Base-by-base conservation (phyloP, 768 basidiomycete genomes). In the Panellus pusillus region DNA sequence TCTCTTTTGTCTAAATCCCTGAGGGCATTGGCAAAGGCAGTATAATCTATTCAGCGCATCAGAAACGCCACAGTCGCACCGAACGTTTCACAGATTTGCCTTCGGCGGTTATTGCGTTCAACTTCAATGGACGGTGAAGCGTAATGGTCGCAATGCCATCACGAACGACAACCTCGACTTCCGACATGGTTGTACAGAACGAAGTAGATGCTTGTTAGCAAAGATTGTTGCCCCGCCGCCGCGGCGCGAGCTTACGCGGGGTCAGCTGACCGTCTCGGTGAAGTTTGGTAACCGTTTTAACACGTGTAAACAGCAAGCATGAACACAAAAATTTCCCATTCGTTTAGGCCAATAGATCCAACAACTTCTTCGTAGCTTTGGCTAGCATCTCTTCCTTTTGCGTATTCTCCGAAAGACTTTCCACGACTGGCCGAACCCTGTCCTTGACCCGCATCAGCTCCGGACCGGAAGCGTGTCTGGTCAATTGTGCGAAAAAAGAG, bases 101-200 rank as follows among this genome's bases (percentile, higher is more conserved):
- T 72, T 76, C 75, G 11, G 68, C 48, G 4, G 79, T 83, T 40
- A 89, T 67, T 0, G 87, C 82, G 59, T 89, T 89, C 42, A 86
- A 67, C 4, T 75, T 73, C 50, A 70, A 69, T 4, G 86, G 86
- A 13, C 82, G 76, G 50, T 85, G 81, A 44, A 89, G 70, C 3
- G 85, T 85, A 50, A 89, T 83, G 1, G 84, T 87, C 14, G 87
- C 87, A 57, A 89, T 86, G 27, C 78, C 74, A 47, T 52, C 36
- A 2, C 45, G 39, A 18, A 57, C 72, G 20, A 75, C 74, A 53
- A 86, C 68, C 18, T 79, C 62, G 46, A 86, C 71, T 18, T 40
- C 19, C 9, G 39, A 40, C 39, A 40, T 40, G 39, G 39, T 35
- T 35, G 32, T 14, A 35, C 11, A 11, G 32, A 35, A 35, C 9